Base-by-base conservation (phyloP, 2,329 filamentous ascomycete species). In the Eutypa lata region DNA sequence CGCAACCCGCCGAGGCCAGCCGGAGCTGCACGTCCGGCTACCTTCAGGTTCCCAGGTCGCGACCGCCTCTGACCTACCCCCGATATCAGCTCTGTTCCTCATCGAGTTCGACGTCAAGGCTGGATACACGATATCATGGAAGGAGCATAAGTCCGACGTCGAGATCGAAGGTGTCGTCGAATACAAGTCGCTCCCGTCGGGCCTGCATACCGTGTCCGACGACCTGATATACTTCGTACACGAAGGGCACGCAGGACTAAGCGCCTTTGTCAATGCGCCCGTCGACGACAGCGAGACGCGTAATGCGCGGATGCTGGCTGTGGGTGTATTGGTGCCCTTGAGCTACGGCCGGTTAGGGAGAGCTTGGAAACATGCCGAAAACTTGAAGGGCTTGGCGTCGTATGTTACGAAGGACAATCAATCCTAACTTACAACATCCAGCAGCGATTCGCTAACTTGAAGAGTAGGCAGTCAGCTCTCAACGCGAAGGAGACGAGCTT, bases 181-280 rank as follows among this genome's bases (percentile, higher is more conserved):
- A 73, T 99, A 91, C 81, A 97, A 97, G 73, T 95, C 91, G 56
- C 80, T 99, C 46, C 94, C 94, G 2, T 97, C 93, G 0, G 94
- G 94, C 22, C 73, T 97, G 48, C 94, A 99, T 73, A 89, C 90
- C 53, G 90, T 97, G 19, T 78, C 87, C 31, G 85, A 92, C 60
- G 94, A 99, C 71, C 78, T 97, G 49, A 90, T 91, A 65, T 99
- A 97, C 76, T 99, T 97, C 70, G 86, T 96, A 43, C 91, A 97
- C 66, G 87, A 84, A 55, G 76, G 83, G 45, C 87, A 91, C 73
- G 92, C 91, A 5, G 94, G 94, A 26, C 79, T 97, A 61, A 96
- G 91, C 74, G 91, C 92, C 26, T 99, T 97, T 68, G 78, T 94
- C 68, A 96, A 96, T 69, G 83, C 82, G 58, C 87, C 89, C 2